Base-by-base conservation (phyloP, 2,329 filamentous ascomycete genomes). In the Epichloe brachyelytri region DNA sequence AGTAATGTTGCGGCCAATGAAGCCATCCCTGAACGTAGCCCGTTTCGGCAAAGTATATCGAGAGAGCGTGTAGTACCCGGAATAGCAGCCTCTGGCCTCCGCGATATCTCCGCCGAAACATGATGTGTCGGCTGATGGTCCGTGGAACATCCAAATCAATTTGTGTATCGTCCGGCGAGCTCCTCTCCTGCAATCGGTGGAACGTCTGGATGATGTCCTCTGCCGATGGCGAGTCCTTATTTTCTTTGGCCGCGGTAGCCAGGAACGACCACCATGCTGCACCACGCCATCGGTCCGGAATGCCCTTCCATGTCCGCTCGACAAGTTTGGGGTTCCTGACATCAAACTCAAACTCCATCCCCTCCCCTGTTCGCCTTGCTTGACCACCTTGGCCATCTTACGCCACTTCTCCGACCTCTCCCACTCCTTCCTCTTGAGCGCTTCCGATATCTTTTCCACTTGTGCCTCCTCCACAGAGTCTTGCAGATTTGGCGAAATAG, bases 1-100 rank as follows among this genome's bases (percentile, higher is more conserved):
- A 98, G 79, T 19, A 98, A 73, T 0, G 93, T 97, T 1, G 91
- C 91, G 2, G 88, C 90, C 39, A 97, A 73, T 20, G 89, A 87
- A 15, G 91, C 93, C 93, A 98, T 98, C 50, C 93, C 68, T 98
- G 93, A 0, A 97, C 93, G 65, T 98, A 98, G 30, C 93, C 93
- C 5, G 87, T 93, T 22, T 86, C 84, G 0, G 88, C 87, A 57
- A 91, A 91, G 65, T 96, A 94, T 11, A 98, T 77, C 17, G 89
- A 91, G 63, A 97, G 80, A 43, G 88, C 86, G 64, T 97, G 93
- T 30, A 98, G 76, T 3, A 97, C 89, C 48, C 93, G 82, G 68
- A 98, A 98, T 2, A 98, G 74, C 14, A 97, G 72, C 43, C 93
- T 80, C 67, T 98, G 91, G 1, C 91, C 93, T 54, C 93, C 93